A percentile compares a stretch with the other conserved stretches of the same genome.
phyloP scores from a whole-genome alignment of 1,284 basidiomycete species.

The Pseudozyma sp. region DNA sequence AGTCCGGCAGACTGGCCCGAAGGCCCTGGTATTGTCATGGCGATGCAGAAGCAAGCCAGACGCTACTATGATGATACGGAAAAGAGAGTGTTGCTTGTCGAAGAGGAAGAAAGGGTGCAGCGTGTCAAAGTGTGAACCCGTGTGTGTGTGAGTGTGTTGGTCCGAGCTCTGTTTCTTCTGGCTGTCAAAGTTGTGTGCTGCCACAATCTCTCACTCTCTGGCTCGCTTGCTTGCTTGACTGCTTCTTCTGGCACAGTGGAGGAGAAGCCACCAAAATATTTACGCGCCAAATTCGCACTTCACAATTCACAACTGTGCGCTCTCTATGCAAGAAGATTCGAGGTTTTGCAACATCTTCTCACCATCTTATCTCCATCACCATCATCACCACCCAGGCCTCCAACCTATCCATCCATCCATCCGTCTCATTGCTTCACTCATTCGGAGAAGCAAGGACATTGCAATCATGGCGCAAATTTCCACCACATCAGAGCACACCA shows the following conservation, averaged over 20 bases:
- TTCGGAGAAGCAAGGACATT: not conserved
- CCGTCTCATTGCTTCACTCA: not conserved
- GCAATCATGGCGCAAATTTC: constrained; percentile 55
- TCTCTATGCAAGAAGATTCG: not conserved
- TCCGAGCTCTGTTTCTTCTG: constrained; percentile 25
- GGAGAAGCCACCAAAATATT: constrained; percentile 1
- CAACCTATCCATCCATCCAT: constrained; percentile 16
- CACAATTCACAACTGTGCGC: constrained; percentile 10
- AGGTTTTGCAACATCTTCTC: not conserved
- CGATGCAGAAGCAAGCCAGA: constrained; percentile 5
- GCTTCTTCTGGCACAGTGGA: constrained; percentile 6
- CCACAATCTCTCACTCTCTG: not conserved
- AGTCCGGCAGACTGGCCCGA: constrained; percentile 2
- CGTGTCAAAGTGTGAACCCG: not conserved
- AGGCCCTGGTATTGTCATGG: constrained; percentile 26
- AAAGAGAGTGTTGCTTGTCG: not conserved
- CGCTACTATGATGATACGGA: not conserved
- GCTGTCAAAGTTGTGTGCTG: not conserved
- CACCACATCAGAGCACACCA: constrained; percentile 57
- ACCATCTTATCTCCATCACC: constrained; percentile 6
- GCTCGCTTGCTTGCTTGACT: not conserved
- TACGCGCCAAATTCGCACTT: not conserved
- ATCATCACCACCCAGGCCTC: not conserved
- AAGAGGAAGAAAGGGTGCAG: not conserved
- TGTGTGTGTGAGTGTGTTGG: constrained; percentile 19